These are phyloP conservation scores for Mortierella claussenii DNA, from an alignment of 192 early-diverging fungal genomes.

Conservation along the genomic window DNA sequence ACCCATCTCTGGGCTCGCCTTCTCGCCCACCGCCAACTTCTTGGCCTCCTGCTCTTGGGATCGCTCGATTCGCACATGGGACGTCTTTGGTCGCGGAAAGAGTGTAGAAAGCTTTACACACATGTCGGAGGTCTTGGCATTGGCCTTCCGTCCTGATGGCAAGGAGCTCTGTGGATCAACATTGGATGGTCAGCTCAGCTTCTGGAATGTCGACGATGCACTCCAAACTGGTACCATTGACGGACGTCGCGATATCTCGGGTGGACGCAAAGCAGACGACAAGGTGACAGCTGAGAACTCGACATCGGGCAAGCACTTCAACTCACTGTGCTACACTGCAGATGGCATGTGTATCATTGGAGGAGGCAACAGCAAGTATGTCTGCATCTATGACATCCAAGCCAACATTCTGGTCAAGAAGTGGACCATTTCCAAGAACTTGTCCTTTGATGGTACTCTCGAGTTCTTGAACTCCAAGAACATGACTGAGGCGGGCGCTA, in stretches of 20 bases:
- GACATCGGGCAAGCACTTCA: conserved; percentile 90
- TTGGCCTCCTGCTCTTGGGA: conserved; percentile 96
- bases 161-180: conserved; percentile 88
- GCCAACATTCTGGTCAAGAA: conserved; percentile 81
- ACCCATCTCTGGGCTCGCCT: conserved; percentile 86
- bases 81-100: conserved; percentile 89
- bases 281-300: conserved; percentile 84
- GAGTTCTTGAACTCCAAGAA: conserved; percentile 89
- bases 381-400: conserved; percentile 93
- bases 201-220: conserved; percentile 91
- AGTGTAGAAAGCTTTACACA: conserved; percentile 83
- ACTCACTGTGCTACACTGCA: conserved; percentile 91
- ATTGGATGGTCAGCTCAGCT: conserved; percentile 91
- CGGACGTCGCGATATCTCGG: conserved; percentile 92
- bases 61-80: conserved; percentile 88
- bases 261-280: conserved; percentile 86
- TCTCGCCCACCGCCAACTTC: conserved; percentile 84
- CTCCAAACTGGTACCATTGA: conserved; percentile 83
- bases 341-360: conserved; percentile 93
- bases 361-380: conserved; percentile 94
- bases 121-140: conserved; percentile 83
- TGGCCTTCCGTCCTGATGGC: conserved; percentile 92
- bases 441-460: conserved; percentile 92
- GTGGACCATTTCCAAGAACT: conserved; percentile 93
- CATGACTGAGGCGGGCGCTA: conserved; percentile 95